A percentile compares a stretch with the other conserved stretches of the same genome.
phyloP scores from a whole-genome alignment of 805 yeast genomes.

The Metschnikowia gelsemii region DNA sequence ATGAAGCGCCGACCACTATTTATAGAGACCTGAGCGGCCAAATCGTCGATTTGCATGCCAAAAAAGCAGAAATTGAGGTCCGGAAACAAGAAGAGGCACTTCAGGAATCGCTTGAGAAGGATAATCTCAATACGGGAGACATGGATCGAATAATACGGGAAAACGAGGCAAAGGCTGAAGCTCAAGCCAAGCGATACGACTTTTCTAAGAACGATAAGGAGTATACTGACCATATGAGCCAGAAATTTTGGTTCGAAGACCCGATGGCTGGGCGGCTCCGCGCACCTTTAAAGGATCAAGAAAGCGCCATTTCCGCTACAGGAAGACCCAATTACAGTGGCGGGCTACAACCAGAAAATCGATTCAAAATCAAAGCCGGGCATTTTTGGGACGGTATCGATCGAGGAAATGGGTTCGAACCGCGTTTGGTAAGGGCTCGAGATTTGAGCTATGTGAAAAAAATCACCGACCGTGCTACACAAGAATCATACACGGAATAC shows the following conservation, averaged over 20 bases:
- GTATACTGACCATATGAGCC: conserved; percentile 33
- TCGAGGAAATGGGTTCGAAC: conserved; percentile 85
- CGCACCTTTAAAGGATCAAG: background rate
- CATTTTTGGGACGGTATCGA: conserved; percentile 90
- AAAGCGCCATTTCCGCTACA: conserved; percentile 23
- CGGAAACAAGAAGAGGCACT: conserved; percentile 7
- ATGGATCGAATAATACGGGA: conserved; percentile 14
- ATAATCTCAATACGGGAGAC: conserved; percentile 16
- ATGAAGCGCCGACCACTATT: conserved; percentile 34
- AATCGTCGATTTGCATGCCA: conserved; percentile 27
- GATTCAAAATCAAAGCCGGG: conserved; percentile 80
- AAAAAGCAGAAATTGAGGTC: conserved; percentile 16
- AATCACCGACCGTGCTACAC: conserved; percentile 12
- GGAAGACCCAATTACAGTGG: conserved; percentile 56
- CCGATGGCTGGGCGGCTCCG: conserved; percentile 47
- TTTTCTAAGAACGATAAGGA: conserved; percentile 37
- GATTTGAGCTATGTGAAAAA: conserved; percentile 24
- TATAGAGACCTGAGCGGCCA: conserved; percentile 40
- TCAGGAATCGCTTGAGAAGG: conserved; percentile 14
- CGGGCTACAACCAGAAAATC: conserved; percentile 59
- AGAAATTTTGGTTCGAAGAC: conserved; percentile 52
- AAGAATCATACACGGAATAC: conserved; percentile 22
- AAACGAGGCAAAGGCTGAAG: conserved; percentile 18
- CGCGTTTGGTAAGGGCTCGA: conserved; percentile 48
- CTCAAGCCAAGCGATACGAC: conserved; percentile 34